These are phyloP conservation scores for Alternaria viburni DNA, from an alignment of 2,329 filamentous ascomycete genomes.

Conservation along the genomic window DNA sequence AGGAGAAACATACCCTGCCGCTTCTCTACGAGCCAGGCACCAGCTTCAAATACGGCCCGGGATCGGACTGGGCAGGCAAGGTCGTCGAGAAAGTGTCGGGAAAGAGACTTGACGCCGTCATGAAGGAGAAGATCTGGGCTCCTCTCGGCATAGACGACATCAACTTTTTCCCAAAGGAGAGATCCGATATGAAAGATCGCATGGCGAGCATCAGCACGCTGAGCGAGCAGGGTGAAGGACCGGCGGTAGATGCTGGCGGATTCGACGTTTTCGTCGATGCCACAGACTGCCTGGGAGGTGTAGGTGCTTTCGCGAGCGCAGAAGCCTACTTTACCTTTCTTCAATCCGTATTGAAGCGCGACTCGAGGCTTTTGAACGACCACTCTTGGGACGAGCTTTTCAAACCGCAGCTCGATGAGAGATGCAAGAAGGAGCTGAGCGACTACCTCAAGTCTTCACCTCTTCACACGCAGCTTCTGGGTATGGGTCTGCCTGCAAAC, in stretches of 20 bases:
- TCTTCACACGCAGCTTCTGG: conserved; percentile 11
- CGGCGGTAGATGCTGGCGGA: not conserved
- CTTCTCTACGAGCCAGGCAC: conserved; percentile 67
- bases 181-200: conserved; percentile 25
- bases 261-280: not conserved
- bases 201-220: conserved; percentile 37
- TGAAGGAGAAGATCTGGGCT: conserved; percentile 41
- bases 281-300: conserved; percentile 34
- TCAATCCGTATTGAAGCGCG: conserved; percentile 27
- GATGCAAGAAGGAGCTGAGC: conserved; percentile 16
- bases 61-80: conserved; percentile 56
- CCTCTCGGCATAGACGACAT: conserved; percentile 57
- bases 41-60: conserved; percentile 61
- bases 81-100: conserved; percentile 51
- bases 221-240: conserved; percentile 6
- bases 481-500: conserved; percentile 5
- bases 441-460: conserved; percentile 22
- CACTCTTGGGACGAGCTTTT: conserved; percentile 37
- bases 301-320: conserved; percentile 25
- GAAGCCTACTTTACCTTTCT: conserved; percentile 43
- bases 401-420: conserved; percentile 34
- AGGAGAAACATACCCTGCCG: conserved; percentile 55
- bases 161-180: conserved; percentile 57
- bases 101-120: conserved; percentile 48
- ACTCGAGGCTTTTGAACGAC: conserved; percentile 22